These are phyloP conservation scores for Mariannaea sp. DNA, from an alignment of 2,329 filamentous ascomycete species.

Conservation along the genomic window DNA sequence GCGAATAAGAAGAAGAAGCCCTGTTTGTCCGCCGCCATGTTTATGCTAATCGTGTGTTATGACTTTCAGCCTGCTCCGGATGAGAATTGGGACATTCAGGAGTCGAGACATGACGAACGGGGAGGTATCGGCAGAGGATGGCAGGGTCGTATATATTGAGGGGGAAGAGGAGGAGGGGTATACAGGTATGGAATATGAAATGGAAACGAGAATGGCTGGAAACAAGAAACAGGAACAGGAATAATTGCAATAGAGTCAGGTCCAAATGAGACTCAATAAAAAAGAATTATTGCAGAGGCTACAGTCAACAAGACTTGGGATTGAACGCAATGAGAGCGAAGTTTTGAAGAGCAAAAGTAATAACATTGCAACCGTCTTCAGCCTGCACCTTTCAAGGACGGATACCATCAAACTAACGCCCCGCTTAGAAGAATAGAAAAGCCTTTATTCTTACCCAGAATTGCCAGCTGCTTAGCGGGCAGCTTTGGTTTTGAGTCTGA, in stretches of 20 bases:
- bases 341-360: too few species aligned
- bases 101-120: constrained; percentile 8
- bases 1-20: not conserved
- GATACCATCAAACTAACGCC: too few species aligned
- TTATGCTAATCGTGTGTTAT: constrained; percentile 1
- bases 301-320: too few species aligned
- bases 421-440: not conserved
- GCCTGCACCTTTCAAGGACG: too few species aligned
- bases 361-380: too few species aligned
- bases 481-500: constrained; percentile 59
- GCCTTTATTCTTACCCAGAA: constrained; percentile 65
- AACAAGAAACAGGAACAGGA: too few species aligned
- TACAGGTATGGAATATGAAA: too few species aligned
- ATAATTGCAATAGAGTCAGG: too few species aligned
- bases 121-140: not conserved
- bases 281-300: too few species aligned
- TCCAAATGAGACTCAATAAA: too few species aligned
- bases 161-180: not conserved
- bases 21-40: not conserved
- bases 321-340: too few species aligned
- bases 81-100: constrained; percentile 27
- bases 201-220: too few species aligned
- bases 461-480: constrained; percentile 76
- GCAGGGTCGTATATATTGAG: not conserved
- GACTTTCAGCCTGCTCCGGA: constrained; percentile 21